These are phyloP conservation scores for Allium fistulosum DNA, from an alignment of 106 monocot species.

Conservation along the genomic window DNA sequence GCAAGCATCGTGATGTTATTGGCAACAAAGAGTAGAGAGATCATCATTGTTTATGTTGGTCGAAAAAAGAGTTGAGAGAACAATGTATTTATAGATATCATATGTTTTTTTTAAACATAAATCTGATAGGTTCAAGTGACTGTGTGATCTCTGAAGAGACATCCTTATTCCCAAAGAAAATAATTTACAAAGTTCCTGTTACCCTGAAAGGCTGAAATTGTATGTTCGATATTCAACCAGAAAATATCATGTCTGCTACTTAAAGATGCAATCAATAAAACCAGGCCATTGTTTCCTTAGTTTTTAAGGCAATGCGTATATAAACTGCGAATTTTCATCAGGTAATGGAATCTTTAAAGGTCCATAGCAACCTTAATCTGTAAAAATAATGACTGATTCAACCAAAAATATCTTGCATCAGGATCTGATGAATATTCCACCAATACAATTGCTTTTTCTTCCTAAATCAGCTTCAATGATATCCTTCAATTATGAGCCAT, in stretches of 20 bases:
- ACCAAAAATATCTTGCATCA: background rate
- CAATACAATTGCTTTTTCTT: background rate
- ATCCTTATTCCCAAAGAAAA: background rate
- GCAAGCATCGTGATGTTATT: background rate
- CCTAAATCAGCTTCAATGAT: background rate
- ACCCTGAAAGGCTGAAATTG: background rate
- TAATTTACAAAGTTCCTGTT: background rate
- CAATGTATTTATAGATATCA: background rate
- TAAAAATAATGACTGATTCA: background rate
- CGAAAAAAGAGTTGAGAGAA: background rate
- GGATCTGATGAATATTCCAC: background rate
- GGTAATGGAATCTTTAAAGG: too few species aligned
- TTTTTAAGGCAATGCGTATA: background rate
- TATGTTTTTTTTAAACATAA: too few species aligned
- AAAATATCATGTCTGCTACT: background rate
- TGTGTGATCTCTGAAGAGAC: background rate
- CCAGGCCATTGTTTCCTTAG: background rate
- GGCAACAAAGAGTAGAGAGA: background rate
- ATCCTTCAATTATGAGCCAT: background rate
- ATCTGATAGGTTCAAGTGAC: slow-evolving; percentile 1
- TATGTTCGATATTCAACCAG: background rate
- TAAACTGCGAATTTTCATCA: too few species aligned
- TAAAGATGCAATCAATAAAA: background rate
- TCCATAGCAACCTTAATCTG: background rate
- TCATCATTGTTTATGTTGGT: slow-evolving; percentile 4